phyloP scores from a whole-genome alignment of 257 asterid genomes.

The Solanum piurae region DNA sequence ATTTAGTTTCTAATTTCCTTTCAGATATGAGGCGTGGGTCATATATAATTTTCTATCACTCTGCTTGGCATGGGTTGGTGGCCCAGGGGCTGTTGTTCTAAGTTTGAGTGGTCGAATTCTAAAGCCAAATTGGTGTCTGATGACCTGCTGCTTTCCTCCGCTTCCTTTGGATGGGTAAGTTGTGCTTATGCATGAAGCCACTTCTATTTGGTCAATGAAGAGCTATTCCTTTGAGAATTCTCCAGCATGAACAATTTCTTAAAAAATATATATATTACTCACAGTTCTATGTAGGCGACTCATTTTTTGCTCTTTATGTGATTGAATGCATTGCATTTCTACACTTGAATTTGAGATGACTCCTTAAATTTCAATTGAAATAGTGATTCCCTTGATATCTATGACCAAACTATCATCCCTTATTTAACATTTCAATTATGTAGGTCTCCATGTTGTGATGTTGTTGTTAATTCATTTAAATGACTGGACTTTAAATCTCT shows the following conservation, averaged over 20 bases:
- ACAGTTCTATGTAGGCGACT: not conserved
- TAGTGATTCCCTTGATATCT: not conserved
- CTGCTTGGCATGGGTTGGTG: slow-evolving; percentile 99
- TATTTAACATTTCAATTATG: not conserved
- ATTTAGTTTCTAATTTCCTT: slow-evolving; percentile 11
- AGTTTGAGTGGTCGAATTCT: slow-evolving; percentile 72
- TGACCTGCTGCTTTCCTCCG: slow-evolving; percentile 95
- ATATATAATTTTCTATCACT: slow-evolving; percentile 91
- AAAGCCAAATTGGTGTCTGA: slow-evolving; percentile 85
- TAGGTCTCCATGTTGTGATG: not conserved
- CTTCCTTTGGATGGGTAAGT: slow-evolving; percentile 93
- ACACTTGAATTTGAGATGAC: not conserved
- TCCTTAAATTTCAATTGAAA: not conserved
- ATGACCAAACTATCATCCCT: not conserved
- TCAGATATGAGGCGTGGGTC: slow-evolving; percentile 99
- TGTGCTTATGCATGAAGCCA: not conserved
- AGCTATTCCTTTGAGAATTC: not conserved
- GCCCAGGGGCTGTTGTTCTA: slow-evolving; percentile 97
- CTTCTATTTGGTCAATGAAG: not conserved
- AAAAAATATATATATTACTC: not conserved
- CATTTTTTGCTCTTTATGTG: not conserved
- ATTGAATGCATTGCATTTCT: not conserved
- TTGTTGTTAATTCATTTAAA: not conserved
- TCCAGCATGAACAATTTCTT: not conserved
- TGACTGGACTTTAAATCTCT: not conserved